Conservation (phyloP, 2,329 filamentous ascomycete species). For the Stemphylium vesicarium region DNA sequence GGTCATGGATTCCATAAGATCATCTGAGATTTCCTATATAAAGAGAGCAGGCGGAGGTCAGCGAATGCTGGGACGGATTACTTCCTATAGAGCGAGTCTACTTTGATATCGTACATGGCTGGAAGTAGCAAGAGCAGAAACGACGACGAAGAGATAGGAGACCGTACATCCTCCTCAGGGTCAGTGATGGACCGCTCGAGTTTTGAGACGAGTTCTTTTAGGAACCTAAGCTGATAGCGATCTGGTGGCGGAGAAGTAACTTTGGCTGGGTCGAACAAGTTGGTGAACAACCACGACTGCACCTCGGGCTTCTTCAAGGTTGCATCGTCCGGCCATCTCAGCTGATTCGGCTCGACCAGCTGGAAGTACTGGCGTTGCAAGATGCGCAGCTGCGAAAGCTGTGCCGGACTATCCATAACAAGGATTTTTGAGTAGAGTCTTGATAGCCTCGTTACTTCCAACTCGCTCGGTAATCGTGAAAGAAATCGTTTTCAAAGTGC, state of each 20-base stretch:
- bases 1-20: conserved; percentile 74
- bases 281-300: conserved; percentile 70
- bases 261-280: conserved; percentile 68
- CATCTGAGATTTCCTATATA: conserved; percentile 79
- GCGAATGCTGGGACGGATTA: conserved; percentile 15
- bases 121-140: conserved; percentile 7
- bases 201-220: conserved; percentile 73
- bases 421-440: background rate
- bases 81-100: background rate
- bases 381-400: conserved; percentile 28
- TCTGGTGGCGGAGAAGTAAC: conserved; percentile 66
- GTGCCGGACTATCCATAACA: conserved; percentile 20
- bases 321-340: conserved; percentile 68
- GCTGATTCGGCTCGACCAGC: conserved; percentile 64
- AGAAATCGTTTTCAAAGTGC: background rate
- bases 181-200: conserved; percentile 79
- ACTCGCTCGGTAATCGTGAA: background rate
- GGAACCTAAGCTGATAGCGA: conserved; percentile 71
- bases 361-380: conserved; percentile 83
- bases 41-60: conserved; percentile 31
- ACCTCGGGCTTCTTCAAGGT: conserved; percentile 65
- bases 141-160: conserved; percentile 32
- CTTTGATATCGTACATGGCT: background rate
- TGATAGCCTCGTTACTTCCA: background rate
- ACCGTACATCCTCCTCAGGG: conserved; percentile 85